Conservation (phyloP, 306 rosid genomes). For the Gastrolobium villosum region DNA sequence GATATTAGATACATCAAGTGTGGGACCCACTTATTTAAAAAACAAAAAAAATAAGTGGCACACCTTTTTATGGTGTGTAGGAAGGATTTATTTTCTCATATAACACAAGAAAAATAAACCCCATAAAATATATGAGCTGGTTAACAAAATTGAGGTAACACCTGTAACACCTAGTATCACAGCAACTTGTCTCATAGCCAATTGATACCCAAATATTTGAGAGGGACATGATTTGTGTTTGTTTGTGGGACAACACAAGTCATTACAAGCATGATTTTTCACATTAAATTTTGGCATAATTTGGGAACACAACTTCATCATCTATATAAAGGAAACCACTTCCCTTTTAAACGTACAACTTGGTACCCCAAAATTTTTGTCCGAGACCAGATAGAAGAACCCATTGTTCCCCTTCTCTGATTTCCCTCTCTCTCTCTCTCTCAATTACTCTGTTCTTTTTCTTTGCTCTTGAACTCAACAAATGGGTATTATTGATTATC, state of each 20-base stretch:
- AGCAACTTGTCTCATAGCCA: too few relatives aligned
- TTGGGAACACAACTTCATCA: constrained; percentile 12
- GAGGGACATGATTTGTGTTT: neutral
- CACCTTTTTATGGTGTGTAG: too few relatives aligned
- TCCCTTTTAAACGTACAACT: constrained; percentile 5
- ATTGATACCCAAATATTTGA: too few relatives aligned
- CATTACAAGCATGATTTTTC: neutral
- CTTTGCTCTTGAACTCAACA: neutral
- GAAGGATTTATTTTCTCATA: too few relatives aligned
- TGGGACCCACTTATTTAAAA: too few relatives aligned
- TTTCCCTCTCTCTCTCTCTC: neutral
- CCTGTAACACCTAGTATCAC: too few relatives aligned
- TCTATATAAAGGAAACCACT: constrained; percentile 38
- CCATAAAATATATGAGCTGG: too few relatives aligned
- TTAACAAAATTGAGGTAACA: too few relatives aligned
- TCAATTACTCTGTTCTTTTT: constrained; percentile 8
- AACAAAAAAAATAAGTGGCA: too few relatives aligned
- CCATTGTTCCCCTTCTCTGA: too few relatives aligned
- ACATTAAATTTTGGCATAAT: constrained; percentile 17
- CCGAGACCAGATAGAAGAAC: neutral
- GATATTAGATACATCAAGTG: too few relatives aligned
- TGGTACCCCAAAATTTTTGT: constrained; percentile 6
- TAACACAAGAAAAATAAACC: too few relatives aligned
- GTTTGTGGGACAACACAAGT: constrained; percentile 14
- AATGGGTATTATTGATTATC: constrained; percentile 76